Percentiles rank a stretch among this genome's conserved stretches.
phyloP scores from a whole-genome alignment of 805 yeast genomes.

The Kregervanrija delftensis region DNA sequence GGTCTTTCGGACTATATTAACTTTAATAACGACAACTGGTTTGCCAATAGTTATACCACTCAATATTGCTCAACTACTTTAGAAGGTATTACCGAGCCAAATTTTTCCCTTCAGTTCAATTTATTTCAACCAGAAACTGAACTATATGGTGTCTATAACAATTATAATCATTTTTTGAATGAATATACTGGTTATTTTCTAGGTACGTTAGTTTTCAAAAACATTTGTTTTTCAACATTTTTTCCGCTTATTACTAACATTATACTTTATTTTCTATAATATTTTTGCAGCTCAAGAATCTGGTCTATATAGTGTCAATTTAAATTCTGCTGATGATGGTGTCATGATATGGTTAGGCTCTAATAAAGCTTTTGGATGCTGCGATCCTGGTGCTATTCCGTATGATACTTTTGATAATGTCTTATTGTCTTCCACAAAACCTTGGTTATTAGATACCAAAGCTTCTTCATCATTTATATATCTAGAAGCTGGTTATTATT shows the following conservation, averaged over 20 bases:
- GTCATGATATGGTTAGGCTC: conserved; percentile 24
- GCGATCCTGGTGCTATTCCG: conserved; percentile 11
- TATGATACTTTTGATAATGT: neutral
- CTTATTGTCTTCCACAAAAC: conserved; percentile 2
- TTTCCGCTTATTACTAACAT: conserved; percentile 20
- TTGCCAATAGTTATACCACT: conserved; percentile 5
- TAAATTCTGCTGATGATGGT: conserved; percentile 23
- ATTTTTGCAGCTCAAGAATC: conserved; percentile 17
- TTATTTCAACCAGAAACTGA: neutral
- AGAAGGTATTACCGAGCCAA: conserved; percentile 4
- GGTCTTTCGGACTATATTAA: conserved; percentile 2
- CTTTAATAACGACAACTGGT: conserved; percentile 1
- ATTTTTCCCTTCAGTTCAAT: neutral
- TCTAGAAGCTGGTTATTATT: conserved; percentile 5
- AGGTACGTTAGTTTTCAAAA: neutral
- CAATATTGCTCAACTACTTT: conserved; percentile 1
- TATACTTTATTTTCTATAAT: neutral
- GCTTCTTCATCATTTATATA: conserved; percentile 5
- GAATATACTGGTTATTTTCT: conserved; percentile 6
- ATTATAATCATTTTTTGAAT: neutral
- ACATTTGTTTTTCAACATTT: no score
- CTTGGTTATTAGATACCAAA: neutral
- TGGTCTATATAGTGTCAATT: conserved; percentile 21
- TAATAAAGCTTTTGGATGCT: conserved; percentile 28
- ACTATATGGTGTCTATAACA: neutral